Percentiles rank a stretch among this genome's conserved stretches.
Evolutionary conservation across 352 stramenopile genomes (phyloP).

Genomic region (Pelagophyceae sp.): DNA sequence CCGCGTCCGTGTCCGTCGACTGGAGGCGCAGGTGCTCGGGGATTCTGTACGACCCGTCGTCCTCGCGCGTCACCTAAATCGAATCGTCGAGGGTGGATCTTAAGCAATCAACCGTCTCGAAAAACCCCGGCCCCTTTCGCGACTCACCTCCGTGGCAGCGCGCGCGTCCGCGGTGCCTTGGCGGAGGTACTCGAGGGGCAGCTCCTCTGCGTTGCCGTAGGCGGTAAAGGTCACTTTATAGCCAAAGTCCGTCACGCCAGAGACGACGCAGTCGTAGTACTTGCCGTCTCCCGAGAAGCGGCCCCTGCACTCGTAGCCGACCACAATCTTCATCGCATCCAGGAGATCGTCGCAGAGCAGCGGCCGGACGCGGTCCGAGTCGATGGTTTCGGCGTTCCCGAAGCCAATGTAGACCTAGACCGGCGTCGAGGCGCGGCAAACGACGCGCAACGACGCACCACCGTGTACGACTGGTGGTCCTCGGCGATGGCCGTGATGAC

Average conservation of each 20-base stretch:
- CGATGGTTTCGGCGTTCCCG: slow-evolving; percentile 3
- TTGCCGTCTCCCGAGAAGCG: slow-evolving; percentile 61
- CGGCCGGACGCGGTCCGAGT: neutral
- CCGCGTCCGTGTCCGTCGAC: slow-evolving; percentile 63
- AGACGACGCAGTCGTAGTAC: slow-evolving; percentile 57
- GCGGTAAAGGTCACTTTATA: slow-evolving; percentile 64
- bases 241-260: slow-evolving; percentile 49
- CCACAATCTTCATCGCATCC: slow-evolving; percentile 33
- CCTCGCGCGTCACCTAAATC: neutral
- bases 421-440: neutral
- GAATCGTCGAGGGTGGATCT: no score
- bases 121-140: no score
- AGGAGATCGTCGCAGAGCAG: slow-evolving; percentile 33
- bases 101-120: no score
- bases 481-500: neutral
- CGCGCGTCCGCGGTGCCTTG: slow-evolving; percentile 16
- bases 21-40: slow-evolving; percentile 66
- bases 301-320: slow-evolving; percentile 51
- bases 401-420: slow-evolving; percentile 18
- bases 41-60: slow-evolving; percentile 35
- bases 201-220: slow-evolving; percentile 70
- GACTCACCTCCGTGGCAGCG: neutral
- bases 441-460: no score
- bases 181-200: slow-evolving; percentile 65
- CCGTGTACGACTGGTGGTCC: neutral